Percentiles rank a stretch among this genome's conserved stretches.
Conservation (phyloP, 306 rosid species). For the Fagus crenata region DNA sequence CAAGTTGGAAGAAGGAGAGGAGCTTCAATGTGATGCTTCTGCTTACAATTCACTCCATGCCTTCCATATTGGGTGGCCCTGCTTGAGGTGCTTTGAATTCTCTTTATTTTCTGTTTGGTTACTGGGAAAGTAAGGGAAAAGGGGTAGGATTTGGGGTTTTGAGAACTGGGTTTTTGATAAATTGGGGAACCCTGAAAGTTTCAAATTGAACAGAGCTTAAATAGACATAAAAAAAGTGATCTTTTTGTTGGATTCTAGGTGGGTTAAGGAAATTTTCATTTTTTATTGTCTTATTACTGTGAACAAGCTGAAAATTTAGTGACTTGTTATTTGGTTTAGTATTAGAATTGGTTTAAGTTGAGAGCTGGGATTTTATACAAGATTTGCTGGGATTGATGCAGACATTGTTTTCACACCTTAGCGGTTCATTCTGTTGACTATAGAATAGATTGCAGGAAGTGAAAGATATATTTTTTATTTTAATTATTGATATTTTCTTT, state of each 20-base stretch:
- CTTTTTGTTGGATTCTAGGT: background rate
- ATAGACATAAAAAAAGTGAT: background rate
- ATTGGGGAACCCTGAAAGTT: background rate
- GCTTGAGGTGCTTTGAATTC: slow-evolving; percentile 58
- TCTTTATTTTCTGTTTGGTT: background rate
- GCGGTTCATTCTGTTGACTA: background rate
- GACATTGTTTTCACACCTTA: background rate
- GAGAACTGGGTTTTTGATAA: background rate
- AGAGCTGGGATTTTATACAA: background rate
- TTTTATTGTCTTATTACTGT: too few species aligned
- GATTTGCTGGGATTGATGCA: background rate
- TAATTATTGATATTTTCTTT: background rate
- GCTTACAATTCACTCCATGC: slow-evolving; percentile 92
- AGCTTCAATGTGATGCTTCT: slow-evolving; percentile 92
- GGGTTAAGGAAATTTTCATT: too few species aligned
- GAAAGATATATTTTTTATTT: background rate
- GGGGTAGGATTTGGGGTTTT: slow-evolving; percentile 3
- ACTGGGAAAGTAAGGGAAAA: background rate
- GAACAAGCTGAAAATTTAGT: too few species aligned
- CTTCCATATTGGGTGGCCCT: slow-evolving; percentile 89
- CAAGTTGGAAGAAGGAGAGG: slow-evolving; percentile 90
- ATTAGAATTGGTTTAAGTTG: background rate
- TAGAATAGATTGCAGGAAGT: background rate
- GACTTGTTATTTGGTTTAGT: background rate
- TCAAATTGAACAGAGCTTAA: background rate